Percentiles rank a stretch among this genome's conserved stretches.
phyloP scores from a whole-genome alignment of 2,329 filamentous ascomycete species.

The Didymellaceae sp. region DNA sequence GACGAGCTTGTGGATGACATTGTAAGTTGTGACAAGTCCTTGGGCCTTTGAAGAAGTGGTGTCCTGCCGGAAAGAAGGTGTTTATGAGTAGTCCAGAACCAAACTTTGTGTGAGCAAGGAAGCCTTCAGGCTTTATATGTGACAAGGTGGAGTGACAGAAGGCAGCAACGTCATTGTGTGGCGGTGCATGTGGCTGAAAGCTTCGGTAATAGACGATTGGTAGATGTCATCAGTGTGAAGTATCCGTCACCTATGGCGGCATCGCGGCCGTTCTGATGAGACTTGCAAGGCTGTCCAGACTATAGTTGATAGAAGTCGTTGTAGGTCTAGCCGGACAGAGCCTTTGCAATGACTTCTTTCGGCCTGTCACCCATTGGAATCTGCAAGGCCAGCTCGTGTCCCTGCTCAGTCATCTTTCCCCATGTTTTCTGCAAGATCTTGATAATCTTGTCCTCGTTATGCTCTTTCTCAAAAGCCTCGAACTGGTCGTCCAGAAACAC shows the following conservation, averaged over 20 bases:
- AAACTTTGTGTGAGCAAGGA: neutral
- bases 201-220: conserved; percentile 1
- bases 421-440: conserved; percentile 52
- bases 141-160: too few species aligned
- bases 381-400: conserved; percentile 42
- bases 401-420: conserved; percentile 50
- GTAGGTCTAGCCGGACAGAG: conserved; percentile 32
- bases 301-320: neutral
- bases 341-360: conserved; percentile 42
- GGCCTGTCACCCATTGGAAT: conserved; percentile 43
- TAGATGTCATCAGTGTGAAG: neutral
- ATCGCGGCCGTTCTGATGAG: neutral
- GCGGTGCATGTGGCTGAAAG: conserved; percentile 9
- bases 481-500: conserved; percentile 90
- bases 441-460: conserved; percentile 80
- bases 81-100: neutral
- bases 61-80: neutral
- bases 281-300: neutral
- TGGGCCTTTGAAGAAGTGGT: neutral
- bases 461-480: conserved; percentile 75
- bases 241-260: too few species aligned
- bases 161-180: conserved; percentile 9
- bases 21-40: neutral
- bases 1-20: conserved; percentile 5
- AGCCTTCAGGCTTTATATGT: neutral